Conservation (phyloP, 73 alveolate species). For the Blepharisma japonicum region DNA sequence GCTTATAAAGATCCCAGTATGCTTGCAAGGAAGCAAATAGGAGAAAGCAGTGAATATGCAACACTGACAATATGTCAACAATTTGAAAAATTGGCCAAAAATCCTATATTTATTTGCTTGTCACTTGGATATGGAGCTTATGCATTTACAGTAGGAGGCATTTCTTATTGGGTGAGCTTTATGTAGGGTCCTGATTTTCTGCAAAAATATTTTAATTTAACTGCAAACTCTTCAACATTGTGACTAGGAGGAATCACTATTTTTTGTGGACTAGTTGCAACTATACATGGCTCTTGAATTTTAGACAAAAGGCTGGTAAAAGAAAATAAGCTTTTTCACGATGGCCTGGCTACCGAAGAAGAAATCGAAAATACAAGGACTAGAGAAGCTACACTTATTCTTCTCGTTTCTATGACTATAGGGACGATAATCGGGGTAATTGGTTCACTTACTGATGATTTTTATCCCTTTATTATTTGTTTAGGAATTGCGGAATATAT, state of each 20-base stretch:
- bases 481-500: not conserved
- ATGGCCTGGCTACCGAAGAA: no score
- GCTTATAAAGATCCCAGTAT: not conserved
- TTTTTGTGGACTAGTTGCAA: slow-evolving; percentile 8
- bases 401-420: no score
- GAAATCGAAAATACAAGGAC: no score
- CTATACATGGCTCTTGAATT: not conserved
- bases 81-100: not conserved
- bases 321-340: no score
- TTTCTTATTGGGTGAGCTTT: not conserved
- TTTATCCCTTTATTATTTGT: not conserved
- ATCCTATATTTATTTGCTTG: not conserved
- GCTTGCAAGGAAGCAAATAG: not conserved
- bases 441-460: not conserved
- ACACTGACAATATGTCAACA: not conserved
- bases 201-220: not conserved
- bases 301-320: no score
- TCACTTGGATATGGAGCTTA: slow-evolving; percentile 15
- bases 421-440: no score
- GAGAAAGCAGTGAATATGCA: not conserved
- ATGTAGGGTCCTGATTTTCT: slow-evolving; percentile 22
- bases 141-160: slow-evolving; percentile 17
- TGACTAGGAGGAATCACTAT: slow-evolving; percentile 10
- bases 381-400: no score
- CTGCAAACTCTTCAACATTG: not conserved